Evolutionary conservation across 2,329 filamentous ascomycete species (phyloP).

Genomic region (Fusarium denticulatum): DNA sequence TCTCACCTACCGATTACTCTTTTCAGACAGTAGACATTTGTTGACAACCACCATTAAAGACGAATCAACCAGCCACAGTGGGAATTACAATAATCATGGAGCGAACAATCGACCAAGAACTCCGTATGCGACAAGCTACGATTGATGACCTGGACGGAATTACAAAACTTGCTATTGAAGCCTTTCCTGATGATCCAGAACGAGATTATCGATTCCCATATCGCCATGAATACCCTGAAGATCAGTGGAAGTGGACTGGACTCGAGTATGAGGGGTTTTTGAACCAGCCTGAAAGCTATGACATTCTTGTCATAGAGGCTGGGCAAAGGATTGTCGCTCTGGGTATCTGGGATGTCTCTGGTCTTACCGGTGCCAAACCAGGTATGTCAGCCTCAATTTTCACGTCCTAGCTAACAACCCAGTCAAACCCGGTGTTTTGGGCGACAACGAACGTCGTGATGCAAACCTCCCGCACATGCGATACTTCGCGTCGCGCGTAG

Average conservation of each 20-base stretch:
- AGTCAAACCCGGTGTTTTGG: neutral
- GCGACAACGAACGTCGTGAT: neutral
- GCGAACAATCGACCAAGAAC: neutral
- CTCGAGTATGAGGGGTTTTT: neutral
- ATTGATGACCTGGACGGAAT: neutral
- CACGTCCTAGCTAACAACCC: neutral
- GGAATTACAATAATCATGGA: neutral
- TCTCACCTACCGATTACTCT: neutral
- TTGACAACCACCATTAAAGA: neutral
- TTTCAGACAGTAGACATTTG: neutral
- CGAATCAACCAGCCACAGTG: neutral
- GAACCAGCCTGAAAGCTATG: neutral
- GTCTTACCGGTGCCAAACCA: neutral
- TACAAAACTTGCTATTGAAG: neutral
- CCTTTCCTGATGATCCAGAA: neutral
- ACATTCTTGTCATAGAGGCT: neutral
- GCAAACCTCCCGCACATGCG: neutral
- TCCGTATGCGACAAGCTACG: neutral
- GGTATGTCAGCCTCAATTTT: neutral
- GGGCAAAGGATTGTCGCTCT: neutral
- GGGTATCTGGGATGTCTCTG: neutral
- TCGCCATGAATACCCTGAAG: neutral
- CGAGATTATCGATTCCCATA: neutral
- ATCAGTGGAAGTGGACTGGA: neutral
- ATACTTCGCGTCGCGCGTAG: neutral